phyloP scores from a whole-genome alignment of 345 rosid genomes.

The Eucalyptus polyanthemos region DNA sequence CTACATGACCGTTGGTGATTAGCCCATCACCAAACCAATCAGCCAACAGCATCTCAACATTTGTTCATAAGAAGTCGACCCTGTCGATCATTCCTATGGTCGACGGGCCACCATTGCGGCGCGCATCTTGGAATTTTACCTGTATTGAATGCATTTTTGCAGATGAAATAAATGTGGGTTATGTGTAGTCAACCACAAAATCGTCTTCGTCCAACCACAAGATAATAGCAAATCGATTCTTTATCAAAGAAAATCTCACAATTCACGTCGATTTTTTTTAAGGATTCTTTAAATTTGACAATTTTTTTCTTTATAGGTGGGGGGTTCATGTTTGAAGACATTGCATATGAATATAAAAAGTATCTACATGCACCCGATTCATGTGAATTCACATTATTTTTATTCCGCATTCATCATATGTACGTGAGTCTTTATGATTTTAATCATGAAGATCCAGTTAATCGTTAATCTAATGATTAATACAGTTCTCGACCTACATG shows the following conservation, averaged over 20 bases:
- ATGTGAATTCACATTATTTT: not conserved
- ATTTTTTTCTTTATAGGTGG: fast-evolving
- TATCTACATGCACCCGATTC: not conserved
- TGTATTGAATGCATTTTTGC: not conserved
- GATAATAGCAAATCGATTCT: not conserved
- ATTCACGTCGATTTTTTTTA: fast-evolving
- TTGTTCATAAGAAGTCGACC: not conserved
- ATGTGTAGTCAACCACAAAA: not conserved
- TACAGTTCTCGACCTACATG: not conserved
- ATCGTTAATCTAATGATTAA: not conserved
- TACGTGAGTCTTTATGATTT: not conserved
- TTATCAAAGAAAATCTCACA: not conserved
- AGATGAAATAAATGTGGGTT: not conserved
- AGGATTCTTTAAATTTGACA: not conserved
- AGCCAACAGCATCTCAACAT: not conserved
- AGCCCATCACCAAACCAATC: not conserved
- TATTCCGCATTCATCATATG: not conserved
- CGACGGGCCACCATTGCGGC: not conserved
- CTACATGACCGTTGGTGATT: not conserved
- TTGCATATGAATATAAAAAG: not conserved
- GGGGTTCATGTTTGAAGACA: not conserved
- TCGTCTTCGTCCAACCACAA: not conserved
- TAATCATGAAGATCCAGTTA: not conserved
- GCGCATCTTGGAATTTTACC: not conserved
- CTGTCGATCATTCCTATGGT: not conserved